phyloP scores from a whole-genome alignment of 148 eudicot genomes.

The Agrostemma githago region DNA sequence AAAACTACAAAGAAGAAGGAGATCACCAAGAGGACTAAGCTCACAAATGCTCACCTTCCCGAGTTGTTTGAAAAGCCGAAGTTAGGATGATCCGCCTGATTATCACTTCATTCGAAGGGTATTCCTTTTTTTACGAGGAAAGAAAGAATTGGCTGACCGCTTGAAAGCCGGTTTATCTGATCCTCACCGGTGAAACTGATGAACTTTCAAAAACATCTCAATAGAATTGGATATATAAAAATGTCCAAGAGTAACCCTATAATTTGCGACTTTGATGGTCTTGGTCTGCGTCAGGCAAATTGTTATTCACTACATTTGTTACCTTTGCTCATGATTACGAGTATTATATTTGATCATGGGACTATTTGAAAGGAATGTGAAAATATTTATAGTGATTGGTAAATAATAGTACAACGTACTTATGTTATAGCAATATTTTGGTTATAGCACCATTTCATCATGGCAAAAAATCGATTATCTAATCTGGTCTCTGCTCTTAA shows the following conservation, averaged over 20 bases:
- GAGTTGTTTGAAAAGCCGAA: conserved; percentile 37
- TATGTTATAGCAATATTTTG: no score
- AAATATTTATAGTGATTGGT: no score
- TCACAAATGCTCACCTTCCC: conserved; percentile 69
- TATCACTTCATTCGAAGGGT: background rate
- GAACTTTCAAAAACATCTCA: background rate
- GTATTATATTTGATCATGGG: background rate
- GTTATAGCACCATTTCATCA: no score
- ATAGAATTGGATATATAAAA: background rate
- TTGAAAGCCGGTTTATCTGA: background rate
- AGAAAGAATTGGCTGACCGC: background rate
- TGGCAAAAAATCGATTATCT: no score
- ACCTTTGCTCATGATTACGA: background rate
- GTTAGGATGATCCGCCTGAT: background rate
- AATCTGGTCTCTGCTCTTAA: no score
- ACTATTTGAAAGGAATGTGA: background rate
- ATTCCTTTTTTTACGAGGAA: background rate
- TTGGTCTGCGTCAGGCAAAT: background rate
- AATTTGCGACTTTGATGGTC: background rate
- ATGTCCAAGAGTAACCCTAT: background rate
- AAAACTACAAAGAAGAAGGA: conserved; percentile 53
- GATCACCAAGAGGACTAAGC: conserved; percentile 68
- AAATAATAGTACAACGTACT: no score
- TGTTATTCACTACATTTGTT: background rate
- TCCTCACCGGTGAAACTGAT: background rate